phyloP scores from a whole-genome alignment of 495 filamentous ascomycete species.

The Neurospora sp. region DNA sequence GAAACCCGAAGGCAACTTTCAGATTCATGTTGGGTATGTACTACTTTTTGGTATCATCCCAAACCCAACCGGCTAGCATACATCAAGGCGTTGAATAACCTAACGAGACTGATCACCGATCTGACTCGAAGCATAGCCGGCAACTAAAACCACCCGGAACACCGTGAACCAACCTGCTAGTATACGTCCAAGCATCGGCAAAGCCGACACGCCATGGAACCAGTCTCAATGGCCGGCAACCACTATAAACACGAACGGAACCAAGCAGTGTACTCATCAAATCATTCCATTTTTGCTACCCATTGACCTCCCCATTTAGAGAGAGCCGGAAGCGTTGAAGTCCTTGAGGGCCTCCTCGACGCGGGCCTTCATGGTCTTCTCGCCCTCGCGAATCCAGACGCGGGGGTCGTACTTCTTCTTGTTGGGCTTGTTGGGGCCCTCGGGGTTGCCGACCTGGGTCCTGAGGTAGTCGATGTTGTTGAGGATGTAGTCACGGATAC shows the following conservation, averaged over 20 bases:
- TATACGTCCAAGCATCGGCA: background rate
- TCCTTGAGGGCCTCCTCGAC: constrained; percentile 73
- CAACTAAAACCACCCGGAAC: background rate
- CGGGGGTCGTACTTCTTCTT: constrained; percentile 88
- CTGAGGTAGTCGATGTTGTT: constrained; percentile 92
- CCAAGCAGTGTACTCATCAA: background rate
- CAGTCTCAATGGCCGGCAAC: background rate
- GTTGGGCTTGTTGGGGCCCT: constrained; percentile 68
- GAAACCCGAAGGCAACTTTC: background rate
- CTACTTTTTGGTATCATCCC: background rate
- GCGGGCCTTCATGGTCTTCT: constrained; percentile 89
- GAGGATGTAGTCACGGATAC: constrained; percentile 82
- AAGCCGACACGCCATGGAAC: background rate
- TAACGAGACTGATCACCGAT: background rate
- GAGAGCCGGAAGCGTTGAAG: constrained; percentile 79
- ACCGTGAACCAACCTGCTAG: background rate
- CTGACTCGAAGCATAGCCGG: background rate
- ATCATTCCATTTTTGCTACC: background rate
- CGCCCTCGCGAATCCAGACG: constrained; percentile 87
- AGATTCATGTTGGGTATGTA: background rate
- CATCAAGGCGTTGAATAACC: background rate
- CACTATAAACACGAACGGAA: background rate
- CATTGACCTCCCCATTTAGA: constrained; percentile 45
- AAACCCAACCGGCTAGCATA: background rate
- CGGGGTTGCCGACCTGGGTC: constrained; percentile 84